Evolutionary conservation across 805 yeast species (phyloP), one percentile per base, ranked within the genome.

Genomic region (Suhomyces pyralidae): DNA sequence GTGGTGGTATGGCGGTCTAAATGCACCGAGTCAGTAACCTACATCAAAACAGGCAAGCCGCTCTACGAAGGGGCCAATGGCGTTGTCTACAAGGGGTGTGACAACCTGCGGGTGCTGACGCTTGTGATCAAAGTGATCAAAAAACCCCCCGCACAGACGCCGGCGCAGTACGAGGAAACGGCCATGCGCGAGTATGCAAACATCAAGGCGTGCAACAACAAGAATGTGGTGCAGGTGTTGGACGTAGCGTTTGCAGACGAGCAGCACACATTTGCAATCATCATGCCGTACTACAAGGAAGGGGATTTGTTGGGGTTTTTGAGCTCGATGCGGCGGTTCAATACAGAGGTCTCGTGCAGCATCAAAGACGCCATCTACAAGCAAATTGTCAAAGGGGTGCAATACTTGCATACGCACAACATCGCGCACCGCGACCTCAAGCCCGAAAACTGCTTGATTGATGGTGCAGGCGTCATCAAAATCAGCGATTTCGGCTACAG

Each of bases 401-500:
- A 71, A 46, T 77, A 62, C 51, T 61, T 81, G 17, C 85, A 81
- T 59, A 54, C 63, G 7, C 63, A 68, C 14, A 62, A 66, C 12
- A 73, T 81, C 3, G 78, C 70, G 7, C 85, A 81, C 58, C 58
- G 84, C 22, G 85, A 81, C 56, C 63, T 81, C 45, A 81, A 81
- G 57, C 84, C 85, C 2, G 85, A 81, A 54, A 81, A 81, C 61
- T 70, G 77, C 43, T 61, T 81, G 20, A 73, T 81, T 43, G 82
- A 76, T 58, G 61, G 59, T 8, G 58, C 65, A 12, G 85, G 85
- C 3, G 63, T 63, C 10, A 64, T 81, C 38, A 74, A 77, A 48
- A 67, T 80, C 44, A 66, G 74, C 20, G 85, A 81, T 59, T 81
- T 81, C 58, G 84, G 84, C 2, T 80, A 76, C 64, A 75, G 81